phyloP scores from a whole-genome alignment of 306 rosid species.

The Dryas alaskensis region DNA sequence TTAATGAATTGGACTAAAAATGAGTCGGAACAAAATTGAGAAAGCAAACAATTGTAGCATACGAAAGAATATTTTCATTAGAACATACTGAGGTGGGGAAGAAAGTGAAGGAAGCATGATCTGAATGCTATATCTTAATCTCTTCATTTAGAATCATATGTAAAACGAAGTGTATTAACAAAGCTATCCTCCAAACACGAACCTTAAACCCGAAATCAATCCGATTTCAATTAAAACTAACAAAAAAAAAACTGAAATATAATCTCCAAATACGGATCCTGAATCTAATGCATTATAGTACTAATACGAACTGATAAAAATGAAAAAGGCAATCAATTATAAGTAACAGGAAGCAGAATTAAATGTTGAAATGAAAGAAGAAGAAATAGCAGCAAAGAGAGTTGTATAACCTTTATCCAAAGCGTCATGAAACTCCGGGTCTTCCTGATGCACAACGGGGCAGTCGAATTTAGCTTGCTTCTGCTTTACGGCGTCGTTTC shows the following conservation, averaged over 20 bases:
- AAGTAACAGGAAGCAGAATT: neutral
- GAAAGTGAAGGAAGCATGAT: neutral
- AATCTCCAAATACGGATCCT: neutral
- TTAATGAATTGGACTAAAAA: conserved; percentile 1
- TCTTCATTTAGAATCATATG: neutral
- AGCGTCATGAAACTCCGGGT: conserved; percentile 33
- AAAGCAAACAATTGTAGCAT: neutral
- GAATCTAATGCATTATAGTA: neutral
- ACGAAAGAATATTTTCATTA: neutral
- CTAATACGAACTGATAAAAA: neutral
- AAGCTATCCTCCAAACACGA: neutral
- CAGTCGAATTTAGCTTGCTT: neutral
- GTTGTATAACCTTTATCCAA: conserved; percentile 19
- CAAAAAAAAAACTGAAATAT: neutral
- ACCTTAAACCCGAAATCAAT: neutral
- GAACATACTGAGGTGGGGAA: neutral
- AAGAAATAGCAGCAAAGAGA: neutral
- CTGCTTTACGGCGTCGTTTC: neutral
- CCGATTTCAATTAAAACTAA: neutral
- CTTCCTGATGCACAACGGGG: conserved; percentile 17
- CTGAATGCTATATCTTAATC: neutral
- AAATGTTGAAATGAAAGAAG: neutral
- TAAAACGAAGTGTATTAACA: neutral
- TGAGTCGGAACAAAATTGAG: neutral
- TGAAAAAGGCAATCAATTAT: neutral